Base-by-base conservation (phyloP, 345 rosid genomes). In the Erucastrum elatum region DNA sequence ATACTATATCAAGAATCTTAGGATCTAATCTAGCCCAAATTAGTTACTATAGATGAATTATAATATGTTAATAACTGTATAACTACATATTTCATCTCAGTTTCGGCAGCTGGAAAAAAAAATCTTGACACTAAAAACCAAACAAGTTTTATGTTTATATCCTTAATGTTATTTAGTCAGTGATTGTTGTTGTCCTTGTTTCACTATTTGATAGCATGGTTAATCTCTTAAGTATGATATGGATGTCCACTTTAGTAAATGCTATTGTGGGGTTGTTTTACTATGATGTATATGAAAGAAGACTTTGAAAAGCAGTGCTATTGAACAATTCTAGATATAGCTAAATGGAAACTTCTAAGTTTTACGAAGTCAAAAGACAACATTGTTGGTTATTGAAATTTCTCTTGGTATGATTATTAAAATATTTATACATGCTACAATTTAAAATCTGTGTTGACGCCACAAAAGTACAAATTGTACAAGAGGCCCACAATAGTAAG, bases 321-420 rank as follows among this genome's bases (percentile, higher is more conserved):
- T 21, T 21, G 21, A 21, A 21, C 21, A 21, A 21, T 21, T 21
- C 21, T 21, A 21, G 21, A 21, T 0, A 21, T 21, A 21, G 21
- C 21, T 53, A 67, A 60, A 44, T 73, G 82, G 82, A 74, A 74
- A 68, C 70, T 68, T 79, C 63, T 34, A 68, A 2, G 8, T 27
- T 68, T 21, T 74, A 49, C 56, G 35, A 74, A 68, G 78, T 68
- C 78, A 79, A 79, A 34, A 79, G 78, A 79, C 78, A 79, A 68
- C 65, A 74, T 68, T 79, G 66, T 79, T 68, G 82, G 82, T 79
- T 79, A 16, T 63, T 79, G 75, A 62, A 79, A 68, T 60, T 66
- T 79, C 35, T 2, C 49, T 49, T 58, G 60, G 72, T 61, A 61
- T 13, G 27, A 46, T 27, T 72, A 60, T 33, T 5, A 33, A 35